Base-by-base conservation (phyloP, 352 stramenopile genomes). In the Phytophthora chlamydospora region DNA sequence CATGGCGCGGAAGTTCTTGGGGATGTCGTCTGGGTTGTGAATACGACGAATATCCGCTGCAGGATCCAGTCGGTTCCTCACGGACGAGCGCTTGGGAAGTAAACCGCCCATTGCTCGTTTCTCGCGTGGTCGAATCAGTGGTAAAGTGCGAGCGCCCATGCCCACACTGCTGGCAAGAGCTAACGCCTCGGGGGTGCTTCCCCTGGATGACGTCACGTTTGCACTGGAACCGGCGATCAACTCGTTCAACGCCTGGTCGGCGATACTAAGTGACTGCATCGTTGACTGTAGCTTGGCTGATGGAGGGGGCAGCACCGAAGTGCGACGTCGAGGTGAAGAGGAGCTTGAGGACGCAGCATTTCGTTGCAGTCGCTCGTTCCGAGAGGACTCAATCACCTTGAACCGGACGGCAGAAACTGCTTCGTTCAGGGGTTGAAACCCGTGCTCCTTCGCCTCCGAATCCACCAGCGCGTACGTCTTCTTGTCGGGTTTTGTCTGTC, bases 11-110 rank as follows among this genome's bases (percentile, higher is more conserved):
- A 89, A 88, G 54, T 67, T 89, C 61, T 93, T 93, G 33, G 83
- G 83, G 35, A 93, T 85, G 35, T 89, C 71, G 44, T 88, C 73
- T 5, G 82, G 80, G 29, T 83, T 83, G 69, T 93, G 80, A 40
- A 91, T 81, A 13, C 83, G 75, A 24, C 83, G 79, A 24, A 90
- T 77, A 45, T 93, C 83, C 3, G 85, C 71, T 32, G 74, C 83
- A 35, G 78, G 78, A 40, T 93, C 83, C 49, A 90, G 65, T 1
- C 83, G 80, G 29, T 69, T 86, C 0, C 83, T 71, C 43, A 91
- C 73, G 5, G 68, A 73, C 38, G 83, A 93, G 11, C 81, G 71
- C 54, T 91, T 91, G 29, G 80, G 82, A 38, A 89, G 56, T 13
- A 83, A 48, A 6, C 84, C 84, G n/a, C 84, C 84, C 78, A 93